Evolutionary conservation across 1,284 basidiomycete genomes (phyloP).

Genomic region (Pholiota adiposa): DNA sequence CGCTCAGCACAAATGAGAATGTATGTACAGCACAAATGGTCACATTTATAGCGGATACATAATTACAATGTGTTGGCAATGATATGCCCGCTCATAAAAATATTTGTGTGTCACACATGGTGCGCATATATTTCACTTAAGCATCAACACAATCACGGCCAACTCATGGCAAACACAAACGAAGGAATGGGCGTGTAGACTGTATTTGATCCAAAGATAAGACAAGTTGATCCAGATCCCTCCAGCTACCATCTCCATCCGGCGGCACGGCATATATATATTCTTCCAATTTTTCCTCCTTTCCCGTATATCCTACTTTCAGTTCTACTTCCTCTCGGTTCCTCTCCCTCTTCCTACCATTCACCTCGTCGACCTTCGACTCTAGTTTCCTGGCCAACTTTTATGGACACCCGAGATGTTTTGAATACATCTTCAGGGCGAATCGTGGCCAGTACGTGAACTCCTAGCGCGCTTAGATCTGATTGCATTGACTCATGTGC

Average conservation of each 20-base stretch:
- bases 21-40: too few relatives aligned
- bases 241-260: slow-evolving; percentile 1
- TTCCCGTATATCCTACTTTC: not conserved
- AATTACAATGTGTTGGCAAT: too few relatives aligned
- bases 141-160: too few relatives aligned
- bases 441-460: slow-evolving; percentile 7
- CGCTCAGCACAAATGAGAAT: too few relatives aligned
- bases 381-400: not conserved
- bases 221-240: not conserved
- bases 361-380: not conserved
- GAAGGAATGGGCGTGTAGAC: too few relatives aligned
- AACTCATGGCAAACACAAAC: too few relatives aligned
- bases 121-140: too few relatives aligned
- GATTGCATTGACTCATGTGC: not conserved
- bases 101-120: too few relatives aligned
- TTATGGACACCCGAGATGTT: slow-evolving; percentile 18
- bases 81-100: too few relatives aligned
- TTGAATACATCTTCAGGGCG: slow-evolving; percentile 7
- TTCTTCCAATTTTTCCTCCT: not conserved
- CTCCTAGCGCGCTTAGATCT: not conserved
- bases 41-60: too few relatives aligned
- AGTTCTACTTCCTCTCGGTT: not conserved
- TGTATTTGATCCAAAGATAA: slow-evolving; percentile 11
- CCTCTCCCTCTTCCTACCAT: not conserved
- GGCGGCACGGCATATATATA: slow-evolving; percentile 8